Conservation (phyloP, 164 flowering plant species). For the Macadamia integrifolia region DNA sequence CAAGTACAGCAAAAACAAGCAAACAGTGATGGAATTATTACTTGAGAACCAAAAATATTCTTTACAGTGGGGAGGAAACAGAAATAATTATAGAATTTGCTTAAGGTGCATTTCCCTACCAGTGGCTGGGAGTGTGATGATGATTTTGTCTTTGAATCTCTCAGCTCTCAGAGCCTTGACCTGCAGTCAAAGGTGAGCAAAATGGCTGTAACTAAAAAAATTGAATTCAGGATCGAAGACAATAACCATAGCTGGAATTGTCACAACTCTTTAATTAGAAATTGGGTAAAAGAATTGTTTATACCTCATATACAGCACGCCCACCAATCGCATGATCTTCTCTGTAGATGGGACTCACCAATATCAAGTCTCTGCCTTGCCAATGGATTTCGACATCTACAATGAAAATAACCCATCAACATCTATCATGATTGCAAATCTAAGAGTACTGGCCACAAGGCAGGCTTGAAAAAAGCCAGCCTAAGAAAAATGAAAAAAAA, state of each 20-base stretch:
- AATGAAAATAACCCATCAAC: slow-evolving; percentile 7
- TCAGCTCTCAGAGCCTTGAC: slow-evolving; percentile 36
- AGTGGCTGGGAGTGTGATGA: slow-evolving; percentile 61
- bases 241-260: not conserved
- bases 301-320: slow-evolving; percentile 61
- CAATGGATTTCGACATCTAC: slow-evolving; percentile 65
- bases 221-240: not conserved
- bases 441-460: not conserved
- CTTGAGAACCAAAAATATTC: not conserved
- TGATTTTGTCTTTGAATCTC: slow-evolving; percentile 51
- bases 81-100: not conserved
- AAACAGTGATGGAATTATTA: too few species aligned
- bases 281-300: not conserved
- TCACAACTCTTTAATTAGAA: not conserved
- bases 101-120: slow-evolving; percentile 25
- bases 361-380: slow-evolving; percentile 38
- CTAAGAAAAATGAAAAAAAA: not conserved
- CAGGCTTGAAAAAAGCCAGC: not conserved
- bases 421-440: not conserved
- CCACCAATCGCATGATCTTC: slow-evolving; percentile 57
- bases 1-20: too few species aligned
- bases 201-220: not conserved
- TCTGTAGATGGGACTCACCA: slow-evolving; percentile 29
- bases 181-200: slow-evolving; percentile 25
- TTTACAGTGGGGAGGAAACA: not conserved